Evolutionary conservation across 352 stramenopile species (phyloP).

Genomic region (Globisporangium acanthophoron): DNA sequence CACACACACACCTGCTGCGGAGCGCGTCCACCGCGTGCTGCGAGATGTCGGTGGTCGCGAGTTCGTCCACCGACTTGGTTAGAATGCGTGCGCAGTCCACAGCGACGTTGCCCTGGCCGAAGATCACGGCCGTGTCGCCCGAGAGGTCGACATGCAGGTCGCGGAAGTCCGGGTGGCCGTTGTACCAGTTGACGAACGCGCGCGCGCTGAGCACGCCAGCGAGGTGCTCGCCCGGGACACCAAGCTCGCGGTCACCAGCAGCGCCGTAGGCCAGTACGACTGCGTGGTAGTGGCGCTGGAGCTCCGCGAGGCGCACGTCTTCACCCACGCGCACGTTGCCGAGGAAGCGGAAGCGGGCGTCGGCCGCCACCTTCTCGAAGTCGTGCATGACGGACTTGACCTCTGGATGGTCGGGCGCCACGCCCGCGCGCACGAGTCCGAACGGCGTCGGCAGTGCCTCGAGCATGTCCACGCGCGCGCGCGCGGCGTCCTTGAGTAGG

Average conservation of each 20-base stretch:
- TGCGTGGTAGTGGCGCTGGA: constrained; percentile 90
- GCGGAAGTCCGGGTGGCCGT: constrained; percentile 94
- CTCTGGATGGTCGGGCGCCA: constrained; percentile 97
- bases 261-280: constrained; percentile 96
- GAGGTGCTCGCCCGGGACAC: constrained; percentile 81
- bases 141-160: constrained; percentile 69
- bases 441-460: constrained; percentile 94
- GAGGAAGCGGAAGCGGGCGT: constrained; percentile 84
- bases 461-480: constrained; percentile 87
- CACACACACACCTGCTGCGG: constrained; percentile 26
- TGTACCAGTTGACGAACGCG: constrained; percentile 99
- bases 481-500: constrained; percentile 78
- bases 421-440: constrained; percentile 95
- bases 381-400: constrained; percentile 98
- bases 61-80: constrained; percentile 85
- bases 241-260: constrained; percentile 83
- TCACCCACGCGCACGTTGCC: constrained; percentile 87
- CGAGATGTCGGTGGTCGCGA: constrained; percentile 92
- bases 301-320: constrained; percentile 84
- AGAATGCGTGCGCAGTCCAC: constrained; percentile 96
- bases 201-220: constrained; percentile 80
- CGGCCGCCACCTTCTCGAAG: constrained; percentile 89
- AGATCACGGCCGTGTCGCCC: constrained; percentile 87
- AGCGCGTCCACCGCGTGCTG: constrained; percentile 86
- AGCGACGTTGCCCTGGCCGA: constrained; percentile 97